Evolutionary conservation across 2,329 filamentous ascomycete species (phyloP).

Genomic region (Colletotrichum brevisporum): DNA sequence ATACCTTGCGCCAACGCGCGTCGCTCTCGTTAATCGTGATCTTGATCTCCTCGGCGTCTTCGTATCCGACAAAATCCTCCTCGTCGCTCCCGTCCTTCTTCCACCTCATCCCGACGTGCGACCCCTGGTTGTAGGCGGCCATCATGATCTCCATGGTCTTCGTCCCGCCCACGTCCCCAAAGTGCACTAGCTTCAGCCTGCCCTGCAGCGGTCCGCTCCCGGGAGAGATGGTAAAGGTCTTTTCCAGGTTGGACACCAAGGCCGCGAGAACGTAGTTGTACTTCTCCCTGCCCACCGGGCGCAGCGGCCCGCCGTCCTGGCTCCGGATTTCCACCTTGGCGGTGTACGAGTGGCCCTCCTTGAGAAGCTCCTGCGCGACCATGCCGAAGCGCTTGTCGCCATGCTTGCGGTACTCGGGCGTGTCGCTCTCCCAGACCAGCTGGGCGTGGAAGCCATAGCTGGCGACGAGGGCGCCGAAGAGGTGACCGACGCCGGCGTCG

Average conservation of each 20-base stretch:
- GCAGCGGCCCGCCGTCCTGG: constrained; percentile 45
- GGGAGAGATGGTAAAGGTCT: constrained; percentile 86
- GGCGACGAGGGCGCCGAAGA: constrained; percentile 85
- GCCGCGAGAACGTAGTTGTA: constrained; percentile 85
- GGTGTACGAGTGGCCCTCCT: constrained; percentile 64
- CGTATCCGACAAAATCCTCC: constrained; percentile 75
- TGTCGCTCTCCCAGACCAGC: constrained; percentile 93
- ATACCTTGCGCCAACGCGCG: constrained; percentile 85
- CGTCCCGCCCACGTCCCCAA: constrained; percentile 75
- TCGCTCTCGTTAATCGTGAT: constrained; percentile 78
- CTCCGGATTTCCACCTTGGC: constrained; percentile 53
- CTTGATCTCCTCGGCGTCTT: constrained; percentile 75
- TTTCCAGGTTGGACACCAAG: constrained; percentile 85
- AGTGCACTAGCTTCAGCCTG: constrained; percentile 79
- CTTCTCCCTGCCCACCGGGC: constrained; percentile 49
- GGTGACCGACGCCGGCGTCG: constrained; percentile 50
- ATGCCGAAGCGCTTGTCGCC: constrained; percentile 86
- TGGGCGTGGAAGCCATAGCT: constrained; percentile 93
- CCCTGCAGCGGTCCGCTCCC: constrained; percentile 78
- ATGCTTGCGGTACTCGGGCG: constrained; percentile 81
- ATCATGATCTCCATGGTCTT: constrained; percentile 84
- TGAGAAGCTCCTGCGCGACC: constrained; percentile 83
- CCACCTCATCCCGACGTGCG: constrained; percentile 67
- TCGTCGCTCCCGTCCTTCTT: constrained; percentile 62
- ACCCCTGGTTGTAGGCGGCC: constrained; percentile 70